Evolutionary conservation across 2,329 filamentous ascomycete genomes (phyloP), one percentile per base, ranked within the genome.

Genomic region (Colletotrichum sp.): DNA sequence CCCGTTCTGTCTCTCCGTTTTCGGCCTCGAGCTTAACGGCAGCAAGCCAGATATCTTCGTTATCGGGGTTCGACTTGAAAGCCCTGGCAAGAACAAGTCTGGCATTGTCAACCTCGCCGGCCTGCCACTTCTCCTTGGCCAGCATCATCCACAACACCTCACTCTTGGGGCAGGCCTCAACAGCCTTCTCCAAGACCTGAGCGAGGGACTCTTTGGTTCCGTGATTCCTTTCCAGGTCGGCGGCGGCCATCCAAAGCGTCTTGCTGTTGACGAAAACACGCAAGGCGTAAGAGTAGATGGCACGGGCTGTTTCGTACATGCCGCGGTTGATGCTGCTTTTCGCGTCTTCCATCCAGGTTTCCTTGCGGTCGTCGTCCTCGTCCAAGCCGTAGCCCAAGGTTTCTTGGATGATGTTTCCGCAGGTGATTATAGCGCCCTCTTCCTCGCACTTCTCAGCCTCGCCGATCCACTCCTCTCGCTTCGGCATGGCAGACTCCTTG

Each of bases 21-120:
- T 99, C 96, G 1, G 97, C 95, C 85, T 99, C 97, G 34, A 99
- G 92, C 84, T 98, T 98, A 79, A 99, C 97, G 62, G 97, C 97
- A 18, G 96, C 95, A 64, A 98, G 93, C 94, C 97, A 99, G 79
- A 99, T 98, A 83, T 99, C 96, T 85, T 99, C 97, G 86, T 98
- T 98, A 84, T 98, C 96, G 2, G 95, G 95, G 80, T 99, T 98
- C 83, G 98, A 95, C 80, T 96, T 94, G 89, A 99, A 99, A 7
- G 96, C 97, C 78, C 94, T 92, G 32, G 93, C 96, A 18, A 99
- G 91, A 2, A 99, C 96, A 77, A 93, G 90, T 72, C 97, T 92
- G 15, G 97, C 96, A 77, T 95, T 95, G 82, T 98, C 94, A 60
- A 98, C 93, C 80, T 98, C 94, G 66, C 96, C 96, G 4, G 94